phyloP scores from a whole-genome alignment of 2,329 filamentous ascomycete genomes.

The Helotiales sp. region DNA sequence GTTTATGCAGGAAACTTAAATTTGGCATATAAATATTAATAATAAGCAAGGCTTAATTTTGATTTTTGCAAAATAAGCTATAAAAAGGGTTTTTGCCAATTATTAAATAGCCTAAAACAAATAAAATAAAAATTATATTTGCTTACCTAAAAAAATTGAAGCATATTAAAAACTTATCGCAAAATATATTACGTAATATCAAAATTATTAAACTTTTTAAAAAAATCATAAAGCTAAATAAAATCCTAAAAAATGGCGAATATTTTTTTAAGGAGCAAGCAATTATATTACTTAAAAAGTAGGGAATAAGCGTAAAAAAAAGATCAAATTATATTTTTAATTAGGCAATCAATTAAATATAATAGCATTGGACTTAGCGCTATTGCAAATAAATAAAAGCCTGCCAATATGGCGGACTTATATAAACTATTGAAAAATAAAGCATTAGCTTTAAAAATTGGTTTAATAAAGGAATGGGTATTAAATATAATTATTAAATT shows the following conservation, averaged over 20 bases:
- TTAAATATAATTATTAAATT: background rate
- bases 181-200: background rate
- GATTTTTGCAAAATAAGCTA: conserved; percentile 10
- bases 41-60: conserved; percentile 1
- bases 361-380: background rate
- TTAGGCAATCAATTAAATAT: background rate
- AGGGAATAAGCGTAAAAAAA: conserved; percentile 7
- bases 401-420: background rate
- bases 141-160: conserved; percentile 8
- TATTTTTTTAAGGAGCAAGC: conserved; percentile 12
- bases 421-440: background rate
- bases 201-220: conserved; percentile 10
- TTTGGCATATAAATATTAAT: background rate
- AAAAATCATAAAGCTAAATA: conserved; percentile 10
- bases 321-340: background rate
- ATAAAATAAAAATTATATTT: conserved; percentile 13
- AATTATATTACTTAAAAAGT: conserved; percentile 6
- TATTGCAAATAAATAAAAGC: background rate
- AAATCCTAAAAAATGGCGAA: conserved; percentile 7
- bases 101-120: background rate
- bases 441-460: background rate
- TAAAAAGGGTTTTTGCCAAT: conserved; percentile 6
- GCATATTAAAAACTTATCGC: background rate
- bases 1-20: background rate
- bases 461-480: background rate